phyloP scores from a whole-genome alignment of 2,329 filamentous ascomycete species.

The Chaetomiaceae sp. region DNA sequence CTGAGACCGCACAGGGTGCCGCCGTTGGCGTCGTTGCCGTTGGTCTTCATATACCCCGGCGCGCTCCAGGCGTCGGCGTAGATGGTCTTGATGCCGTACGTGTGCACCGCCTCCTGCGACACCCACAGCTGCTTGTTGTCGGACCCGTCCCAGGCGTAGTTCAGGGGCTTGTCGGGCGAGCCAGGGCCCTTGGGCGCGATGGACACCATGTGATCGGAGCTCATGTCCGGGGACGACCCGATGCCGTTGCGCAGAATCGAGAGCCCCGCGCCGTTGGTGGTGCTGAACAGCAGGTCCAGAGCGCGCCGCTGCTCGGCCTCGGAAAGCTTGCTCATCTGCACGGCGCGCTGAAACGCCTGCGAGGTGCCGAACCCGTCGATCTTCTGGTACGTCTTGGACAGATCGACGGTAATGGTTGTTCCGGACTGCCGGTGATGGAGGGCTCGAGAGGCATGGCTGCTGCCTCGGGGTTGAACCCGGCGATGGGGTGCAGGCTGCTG shows the following conservation, averaged over 20 bases:
- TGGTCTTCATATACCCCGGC: constrained; percentile 34
- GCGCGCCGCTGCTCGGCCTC: constrained; percentile 32
- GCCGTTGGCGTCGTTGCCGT: constrained; percentile 27
- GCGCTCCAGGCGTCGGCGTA: constrained; percentile 37
- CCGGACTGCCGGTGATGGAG: neutral
- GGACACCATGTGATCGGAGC: constrained; percentile 33
- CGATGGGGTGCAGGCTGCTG: neutral
- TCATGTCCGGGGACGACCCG: constrained; percentile 34
- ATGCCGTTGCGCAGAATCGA: constrained; percentile 40
- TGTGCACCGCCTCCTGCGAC: constrained; percentile 34
- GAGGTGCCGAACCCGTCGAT: constrained; percentile 40
- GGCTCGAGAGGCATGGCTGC: neutral
- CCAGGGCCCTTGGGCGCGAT: constrained; percentile 33
- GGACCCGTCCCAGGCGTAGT: constrained; percentile 32
- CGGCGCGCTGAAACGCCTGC: constrained; percentile 39
- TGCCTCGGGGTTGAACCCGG: neutral
- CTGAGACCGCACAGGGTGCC: constrained; percentile 31
- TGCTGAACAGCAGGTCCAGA: constrained; percentile 37
- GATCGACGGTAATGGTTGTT: constrained; percentile 20
- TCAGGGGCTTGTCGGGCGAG: constrained; percentile 24
- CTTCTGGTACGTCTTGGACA: constrained; percentile 30
- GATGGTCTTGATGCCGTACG: constrained; percentile 40
- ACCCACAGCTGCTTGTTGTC: constrained; percentile 40
- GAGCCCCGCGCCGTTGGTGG: constrained; percentile 31
- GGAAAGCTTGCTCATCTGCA: constrained; percentile 28